These are phyloP conservation scores for Cyclotella sp. DNA, from an alignment of 108 stramenopile genomes.

Conservation along the genomic window DNA sequence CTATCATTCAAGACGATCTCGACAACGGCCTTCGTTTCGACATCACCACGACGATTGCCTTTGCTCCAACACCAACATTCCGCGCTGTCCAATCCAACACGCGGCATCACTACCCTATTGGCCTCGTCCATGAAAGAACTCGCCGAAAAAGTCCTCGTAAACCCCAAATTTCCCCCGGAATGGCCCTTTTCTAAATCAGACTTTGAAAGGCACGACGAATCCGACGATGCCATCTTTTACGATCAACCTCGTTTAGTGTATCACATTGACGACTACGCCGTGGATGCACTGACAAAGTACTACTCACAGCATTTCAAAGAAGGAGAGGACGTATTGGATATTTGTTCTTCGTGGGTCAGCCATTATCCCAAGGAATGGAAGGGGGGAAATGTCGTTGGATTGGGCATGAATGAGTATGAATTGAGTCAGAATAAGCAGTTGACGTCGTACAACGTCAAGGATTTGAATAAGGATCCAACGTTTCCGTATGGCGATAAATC, in stretches of 20 bases:
- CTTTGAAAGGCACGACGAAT: constrained; percentile 78
- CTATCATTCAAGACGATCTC: constrained; percentile 16
- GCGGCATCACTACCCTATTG: not conserved
- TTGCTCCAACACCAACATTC: too few relatives aligned
- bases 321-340: constrained; percentile 91
- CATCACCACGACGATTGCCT: not conserved
- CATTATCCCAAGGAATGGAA: constrained; percentile 86
- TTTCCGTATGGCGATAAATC: constrained; percentile 88
- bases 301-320: constrained; percentile 78
- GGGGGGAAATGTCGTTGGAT: constrained; percentile 78
- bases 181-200: constrained; percentile 84
- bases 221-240: constrained; percentile 79
- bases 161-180: constrained; percentile 79
- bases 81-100: not conserved
- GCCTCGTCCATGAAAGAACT: constrained; percentile 39
- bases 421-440: constrained; percentile 87
- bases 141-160: constrained; percentile 55
- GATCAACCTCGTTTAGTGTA: constrained; percentile 73
- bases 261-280: constrained; percentile 87
- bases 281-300: constrained; percentile 76
- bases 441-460: constrained; percentile 83
- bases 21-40: constrained; percentile 7
- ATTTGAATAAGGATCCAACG: constrained; percentile 88
- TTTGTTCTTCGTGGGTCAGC: constrained; percentile 92
- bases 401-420: constrained; percentile 95